Evolutionary conservation across 2,329 filamentous ascomycete genomes (phyloP), one percentile per base, ranked within the genome.

Genomic region (Epichloe baconii): DNA sequence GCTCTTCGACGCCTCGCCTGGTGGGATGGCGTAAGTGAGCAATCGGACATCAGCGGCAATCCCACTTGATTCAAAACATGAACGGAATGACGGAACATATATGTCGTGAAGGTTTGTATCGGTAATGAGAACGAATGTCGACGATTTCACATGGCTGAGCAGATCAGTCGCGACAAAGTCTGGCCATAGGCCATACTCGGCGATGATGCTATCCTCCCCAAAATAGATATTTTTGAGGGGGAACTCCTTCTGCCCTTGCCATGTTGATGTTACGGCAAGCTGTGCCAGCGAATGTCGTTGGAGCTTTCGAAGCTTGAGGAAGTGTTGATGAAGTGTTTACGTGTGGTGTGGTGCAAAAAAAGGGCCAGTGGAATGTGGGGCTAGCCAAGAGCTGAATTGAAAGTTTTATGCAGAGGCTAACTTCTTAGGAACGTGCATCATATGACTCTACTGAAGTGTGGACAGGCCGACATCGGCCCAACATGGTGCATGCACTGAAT

Each of bases 121-220:
- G 67, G 93, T 97, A 62, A 98, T 87, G 55, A 98, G 83, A 53
- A 97, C 85, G 66, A 97, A 98, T 54, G 91, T 97, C 17, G 89
- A 94, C 19, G 90, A 93, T 48, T 78, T 69, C 54, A 93, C 75
- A 64, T 85, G 86, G 51, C 77, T 70, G 55, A 97, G 74, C 52
- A 98, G 77, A 68, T 98, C 91, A 58, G 82, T 71, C 49, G 83
- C 82, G 56, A 97, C 83, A 65, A 86, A 93, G 63, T 78, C 78
- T 56, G 84, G 79, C 88, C 90, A 96, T 51, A 98, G 79, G 57
- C 85, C 88, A 66, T 95, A 88, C 65, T 96, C 88, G 62, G 96
- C 84, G 56, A 96, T 76, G 60, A 98, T 97, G 62, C 85, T 85
- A 59, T 95, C 88, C 62, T 87, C 86, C 58, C 89, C 53, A 98